Conservation (phyloP, 306 rosid species). For the Medicago lupulina region DNA sequence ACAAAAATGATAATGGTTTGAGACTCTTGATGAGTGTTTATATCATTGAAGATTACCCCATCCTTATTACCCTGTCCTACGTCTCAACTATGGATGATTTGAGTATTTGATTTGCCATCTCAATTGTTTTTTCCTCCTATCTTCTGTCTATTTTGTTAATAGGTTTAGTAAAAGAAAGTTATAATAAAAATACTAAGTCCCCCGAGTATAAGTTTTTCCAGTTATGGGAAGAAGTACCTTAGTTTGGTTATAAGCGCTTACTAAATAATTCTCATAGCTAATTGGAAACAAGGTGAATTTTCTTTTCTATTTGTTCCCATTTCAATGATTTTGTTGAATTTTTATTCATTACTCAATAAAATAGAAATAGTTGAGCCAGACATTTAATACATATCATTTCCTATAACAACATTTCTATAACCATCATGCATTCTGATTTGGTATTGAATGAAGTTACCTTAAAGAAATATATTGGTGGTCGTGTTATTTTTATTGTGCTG, state of each 20-base stretch:
- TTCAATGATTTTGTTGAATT: not conserved
- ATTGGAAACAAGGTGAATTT: not conserved
- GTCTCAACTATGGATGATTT: constrained; percentile 7
- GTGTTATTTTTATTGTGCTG: not conserved
- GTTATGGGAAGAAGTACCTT: not conserved
- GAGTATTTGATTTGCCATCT: not conserved
- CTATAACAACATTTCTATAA: too few species aligned
- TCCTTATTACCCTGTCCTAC: not conserved
- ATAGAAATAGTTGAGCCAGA: too few species aligned
- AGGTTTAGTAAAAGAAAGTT: too few species aligned
- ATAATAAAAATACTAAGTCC: too few species aligned
- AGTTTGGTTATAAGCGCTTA: not conserved
- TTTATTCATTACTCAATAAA: too few species aligned
- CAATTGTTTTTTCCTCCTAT: not conserved
- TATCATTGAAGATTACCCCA: not conserved
- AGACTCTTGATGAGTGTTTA: not conserved
- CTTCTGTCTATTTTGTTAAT: not conserved
- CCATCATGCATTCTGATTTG: not conserved
- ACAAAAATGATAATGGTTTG: not conserved
- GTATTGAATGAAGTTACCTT: not conserved
- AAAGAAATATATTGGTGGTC: not conserved
- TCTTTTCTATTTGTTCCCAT: not conserved
- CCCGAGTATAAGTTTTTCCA: not conserved
- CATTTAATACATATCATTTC: too few species aligned
- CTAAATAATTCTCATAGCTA: not conserved